Evolutionary conservation across 2,329 filamentous ascomycete genomes (phyloP).

Genomic region (Colletotrichum sojae): DNA sequence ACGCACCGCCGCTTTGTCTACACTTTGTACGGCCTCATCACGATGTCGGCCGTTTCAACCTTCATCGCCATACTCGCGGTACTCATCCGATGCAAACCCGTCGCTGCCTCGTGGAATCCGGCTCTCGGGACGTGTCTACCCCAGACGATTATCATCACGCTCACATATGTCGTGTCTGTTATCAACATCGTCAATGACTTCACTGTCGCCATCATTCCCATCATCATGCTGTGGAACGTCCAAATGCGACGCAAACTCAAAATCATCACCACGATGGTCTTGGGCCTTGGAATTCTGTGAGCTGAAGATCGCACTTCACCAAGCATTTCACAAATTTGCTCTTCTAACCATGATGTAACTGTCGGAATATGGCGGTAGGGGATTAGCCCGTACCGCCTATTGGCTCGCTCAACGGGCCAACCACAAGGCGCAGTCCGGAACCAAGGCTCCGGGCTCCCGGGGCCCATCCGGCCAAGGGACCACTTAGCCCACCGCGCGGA

Average conservation of each 20-base stretch:
- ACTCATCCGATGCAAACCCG: conserved; percentile 45
- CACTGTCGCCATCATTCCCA: conserved; percentile 43
- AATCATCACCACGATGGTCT: conserved; percentile 42
- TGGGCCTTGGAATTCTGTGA: conserved; percentile 45
- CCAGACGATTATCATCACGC: conserved; percentile 43
- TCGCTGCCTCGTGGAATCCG: conserved; percentile 45
- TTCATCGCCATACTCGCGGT: conserved; percentile 44
- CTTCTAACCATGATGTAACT: neutral
- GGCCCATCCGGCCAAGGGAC: too few relatives aligned
- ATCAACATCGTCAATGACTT: conserved; percentile 50
- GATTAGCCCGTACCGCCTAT: too few relatives aligned
- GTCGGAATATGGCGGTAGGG: too few relatives aligned
- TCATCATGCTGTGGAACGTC: conserved; percentile 47
- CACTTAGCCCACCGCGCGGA: too few relatives aligned
- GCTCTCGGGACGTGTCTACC: conserved; percentile 44
- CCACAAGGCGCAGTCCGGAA: too few relatives aligned
- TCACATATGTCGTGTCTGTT: conserved; percentile 48
- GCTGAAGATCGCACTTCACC: neutral
- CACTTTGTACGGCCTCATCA: conserved; percentile 31
- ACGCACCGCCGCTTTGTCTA: conserved; percentile 38
- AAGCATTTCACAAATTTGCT: neutral
- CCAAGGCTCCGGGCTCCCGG: too few relatives aligned
- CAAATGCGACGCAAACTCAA: conserved; percentile 46
- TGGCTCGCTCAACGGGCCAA: too few relatives aligned
- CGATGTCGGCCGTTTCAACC: conserved; percentile 24